A percentile compares a stretch with the other conserved stretches of the same genome.
phyloP scores from a whole-genome alignment of 345 rosid genomes.

The Rubroshorea leprosula region DNA sequence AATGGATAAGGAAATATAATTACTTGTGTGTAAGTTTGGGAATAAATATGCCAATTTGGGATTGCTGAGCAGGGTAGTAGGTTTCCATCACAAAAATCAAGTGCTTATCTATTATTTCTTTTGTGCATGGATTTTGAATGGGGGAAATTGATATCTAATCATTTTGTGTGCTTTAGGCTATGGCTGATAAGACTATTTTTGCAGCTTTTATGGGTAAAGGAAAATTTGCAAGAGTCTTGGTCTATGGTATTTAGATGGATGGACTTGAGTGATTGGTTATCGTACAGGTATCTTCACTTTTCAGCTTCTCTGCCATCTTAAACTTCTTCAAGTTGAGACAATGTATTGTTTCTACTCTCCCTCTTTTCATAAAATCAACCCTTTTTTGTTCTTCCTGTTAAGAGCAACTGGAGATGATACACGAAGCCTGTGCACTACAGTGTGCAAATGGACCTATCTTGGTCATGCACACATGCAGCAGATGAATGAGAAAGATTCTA shows the following conservation, averaged over 20 bases:
- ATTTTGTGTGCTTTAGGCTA: conserved; percentile 1
- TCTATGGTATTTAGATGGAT: conserved; percentile 94
- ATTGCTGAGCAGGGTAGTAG: background rate
- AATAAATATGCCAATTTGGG: conserved; percentile 3
- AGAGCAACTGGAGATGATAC: conserved; percentile 99
- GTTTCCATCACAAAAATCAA: background rate
- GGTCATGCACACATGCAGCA: conserved; percentile 99
- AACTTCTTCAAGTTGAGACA: conserved; percentile 3
- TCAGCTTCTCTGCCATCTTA: conserved; percentile 4
- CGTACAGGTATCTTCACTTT: conserved; percentile 53
- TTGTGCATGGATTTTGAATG: background rate
- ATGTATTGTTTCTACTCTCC: background rate
- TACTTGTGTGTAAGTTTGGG: background rate
- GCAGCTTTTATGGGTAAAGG: conserved; percentile 98
- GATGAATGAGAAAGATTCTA: conserved; percentile 62
- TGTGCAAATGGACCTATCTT: conserved; percentile 98
- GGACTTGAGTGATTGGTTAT: conserved; percentile 99
- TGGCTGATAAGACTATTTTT: conserved; percentile 13
- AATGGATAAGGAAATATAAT: too few species aligned
- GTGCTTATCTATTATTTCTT: background rate
- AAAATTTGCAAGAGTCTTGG: conserved; percentile 91
- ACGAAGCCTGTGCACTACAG: conserved; percentile 90
- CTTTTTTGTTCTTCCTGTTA: conserved; percentile 5
- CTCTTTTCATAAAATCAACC: background rate
- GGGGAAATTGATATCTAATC: background rate